Evolutionary conservation across 1,284 basidiomycete species (phyloP).

Genomic region (Rhodotorula sp.): DNA sequence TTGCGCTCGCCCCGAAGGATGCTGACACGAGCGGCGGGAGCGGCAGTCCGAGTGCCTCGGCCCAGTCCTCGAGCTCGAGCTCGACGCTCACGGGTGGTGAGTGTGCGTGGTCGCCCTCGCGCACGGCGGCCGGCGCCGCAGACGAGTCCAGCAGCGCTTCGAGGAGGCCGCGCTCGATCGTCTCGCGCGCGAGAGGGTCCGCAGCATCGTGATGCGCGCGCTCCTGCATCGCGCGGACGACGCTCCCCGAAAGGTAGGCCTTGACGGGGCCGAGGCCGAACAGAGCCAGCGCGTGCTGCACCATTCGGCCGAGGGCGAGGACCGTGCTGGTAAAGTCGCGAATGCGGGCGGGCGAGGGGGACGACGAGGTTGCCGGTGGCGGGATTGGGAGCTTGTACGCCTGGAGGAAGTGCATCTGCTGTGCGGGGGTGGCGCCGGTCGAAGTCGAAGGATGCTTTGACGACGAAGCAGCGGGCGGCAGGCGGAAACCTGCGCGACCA

Average conservation of each 20-base stretch:
- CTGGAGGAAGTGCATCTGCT: constrained; percentile 25
- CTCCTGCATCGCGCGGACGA: neutral
- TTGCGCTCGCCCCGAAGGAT: neutral
- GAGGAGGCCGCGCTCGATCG: neutral
- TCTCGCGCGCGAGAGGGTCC: neutral
- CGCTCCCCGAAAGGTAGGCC: neutral
- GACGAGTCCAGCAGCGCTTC: neutral
- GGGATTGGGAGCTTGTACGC: constrained; percentile 10
- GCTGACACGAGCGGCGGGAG: neutral
- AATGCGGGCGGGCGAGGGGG: too few relatives aligned
- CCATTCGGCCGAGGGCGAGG: constrained; percentile 8
- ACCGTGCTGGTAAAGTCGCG: neutral
- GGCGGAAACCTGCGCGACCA: constrained; percentile 9
- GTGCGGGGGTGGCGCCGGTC: neutral
- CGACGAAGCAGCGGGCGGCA: neutral
- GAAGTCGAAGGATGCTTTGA: neutral
- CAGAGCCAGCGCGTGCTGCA: constrained; percentile 21
- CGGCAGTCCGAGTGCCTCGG: neutral
- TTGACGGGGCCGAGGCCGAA: constrained; percentile 18
- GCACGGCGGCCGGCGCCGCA: neutral
- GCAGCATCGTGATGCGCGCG: neutral
- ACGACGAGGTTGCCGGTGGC: neutral
- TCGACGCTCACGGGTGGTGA: neutral
- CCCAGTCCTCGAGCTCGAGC: constrained; percentile 2
- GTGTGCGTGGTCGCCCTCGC: neutral